Percentiles rank a stretch among this genome's conserved stretches.
These are phyloP conservation scores for Cordyceps militaris DNA, from an alignment of 2,329 filamentous ascomycete species.

Conservation along the genomic window DNA sequence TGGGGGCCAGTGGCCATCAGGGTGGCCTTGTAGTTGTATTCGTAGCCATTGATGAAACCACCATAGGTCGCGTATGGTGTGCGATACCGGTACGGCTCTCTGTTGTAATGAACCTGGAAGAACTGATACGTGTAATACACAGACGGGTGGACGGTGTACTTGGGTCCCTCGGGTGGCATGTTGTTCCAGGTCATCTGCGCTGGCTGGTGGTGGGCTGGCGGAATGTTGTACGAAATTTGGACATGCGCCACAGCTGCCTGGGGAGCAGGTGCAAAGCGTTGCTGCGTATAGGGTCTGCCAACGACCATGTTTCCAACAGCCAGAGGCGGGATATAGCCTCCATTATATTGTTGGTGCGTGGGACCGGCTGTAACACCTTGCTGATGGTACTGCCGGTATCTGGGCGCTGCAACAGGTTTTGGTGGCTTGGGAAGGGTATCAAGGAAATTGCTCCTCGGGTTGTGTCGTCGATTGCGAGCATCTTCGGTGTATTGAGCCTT, in stretches of 20 bases:
- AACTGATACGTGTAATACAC: slow-evolving; percentile 50
- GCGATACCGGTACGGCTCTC: slow-evolving; percentile 49
- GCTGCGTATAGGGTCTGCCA: slow-evolving; percentile 43
- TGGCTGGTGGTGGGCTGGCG: neutral
- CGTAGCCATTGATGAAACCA: slow-evolving; percentile 56
- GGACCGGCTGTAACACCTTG: slow-evolving; percentile 25
- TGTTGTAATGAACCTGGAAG: slow-evolving; percentile 54
- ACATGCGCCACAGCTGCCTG: neutral
- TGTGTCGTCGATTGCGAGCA: slow-evolving; percentile 50
- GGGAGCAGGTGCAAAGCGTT: neutral
- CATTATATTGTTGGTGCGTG: slow-evolving; percentile 14
- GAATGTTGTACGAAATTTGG: neutral
- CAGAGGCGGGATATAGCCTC: slow-evolving; percentile 15
- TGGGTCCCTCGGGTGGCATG: slow-evolving; percentile 17
- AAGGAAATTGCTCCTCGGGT: slow-evolving; percentile 64
- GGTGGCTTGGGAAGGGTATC: slow-evolving; percentile 56
- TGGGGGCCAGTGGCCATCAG: slow-evolving; percentile 28
- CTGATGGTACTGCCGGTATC: slow-evolving; percentile 20
- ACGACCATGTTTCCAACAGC: slow-evolving; percentile 7
- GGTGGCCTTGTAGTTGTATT: slow-evolving; percentile 43
- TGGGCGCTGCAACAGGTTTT: slow-evolving; percentile 28
- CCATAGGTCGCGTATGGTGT: slow-evolving; percentile 52
- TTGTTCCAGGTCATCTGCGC: neutral
- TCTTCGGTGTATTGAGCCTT: slow-evolving; percentile 88
- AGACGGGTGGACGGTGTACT: slow-evolving; percentile 31